A percentile compares a stretch with the other conserved stretches of the same genome.
Evolutionary conservation across 805 yeast species (phyloP).

Genomic region (Teunomyces stri): DNA sequence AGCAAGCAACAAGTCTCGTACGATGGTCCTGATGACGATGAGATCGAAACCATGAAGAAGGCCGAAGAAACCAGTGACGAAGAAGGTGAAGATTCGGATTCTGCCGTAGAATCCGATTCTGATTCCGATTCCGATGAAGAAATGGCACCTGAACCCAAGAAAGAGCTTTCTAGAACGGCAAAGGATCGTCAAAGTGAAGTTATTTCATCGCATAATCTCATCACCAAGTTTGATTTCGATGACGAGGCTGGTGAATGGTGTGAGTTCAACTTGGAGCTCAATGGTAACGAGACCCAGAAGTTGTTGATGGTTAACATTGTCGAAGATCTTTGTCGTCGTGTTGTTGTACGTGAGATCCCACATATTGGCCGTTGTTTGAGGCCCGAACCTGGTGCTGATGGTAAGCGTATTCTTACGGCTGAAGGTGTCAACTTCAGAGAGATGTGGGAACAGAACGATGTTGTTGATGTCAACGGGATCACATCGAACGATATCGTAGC

Average conservation of each 20-base stretch:
- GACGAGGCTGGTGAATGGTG: constrained; percentile 90
- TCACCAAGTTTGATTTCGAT: constrained; percentile 84
- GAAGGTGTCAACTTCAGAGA: constrained; percentile 98
- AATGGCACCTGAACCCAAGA: constrained; percentile 25
- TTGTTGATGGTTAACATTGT: constrained; percentile 95
- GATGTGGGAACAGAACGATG: constrained; percentile 97
- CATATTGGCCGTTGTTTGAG: constrained; percentile 90
- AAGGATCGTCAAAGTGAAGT: constrained; percentile 85
- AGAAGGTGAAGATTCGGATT: constrained; percentile 35
- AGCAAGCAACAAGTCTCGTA: constrained; percentile 86
- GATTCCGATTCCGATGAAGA: constrained; percentile 36
- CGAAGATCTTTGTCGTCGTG: constrained; percentile 84
- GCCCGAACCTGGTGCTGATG: constrained; percentile 60
- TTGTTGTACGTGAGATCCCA: constrained; percentile 91
- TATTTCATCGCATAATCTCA: constrained; percentile 65
- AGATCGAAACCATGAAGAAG: constrained; percentile 80
- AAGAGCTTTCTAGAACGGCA: constrained; percentile 45
- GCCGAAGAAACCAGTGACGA: constrained; percentile 80
- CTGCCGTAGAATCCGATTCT: constrained; percentile 33
- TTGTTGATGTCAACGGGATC: constrained; percentile 85
- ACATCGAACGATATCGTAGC: constrained; percentile 91
- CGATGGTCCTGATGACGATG: constrained; percentile 95
- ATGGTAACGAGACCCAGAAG: constrained; percentile 78
- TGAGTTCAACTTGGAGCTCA: constrained; percentile 78
- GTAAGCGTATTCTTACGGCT: constrained; percentile 77